Conservation (phyloP, 2,329 filamentous ascomycete genomes). For the Cercospora berteroae region DNA sequence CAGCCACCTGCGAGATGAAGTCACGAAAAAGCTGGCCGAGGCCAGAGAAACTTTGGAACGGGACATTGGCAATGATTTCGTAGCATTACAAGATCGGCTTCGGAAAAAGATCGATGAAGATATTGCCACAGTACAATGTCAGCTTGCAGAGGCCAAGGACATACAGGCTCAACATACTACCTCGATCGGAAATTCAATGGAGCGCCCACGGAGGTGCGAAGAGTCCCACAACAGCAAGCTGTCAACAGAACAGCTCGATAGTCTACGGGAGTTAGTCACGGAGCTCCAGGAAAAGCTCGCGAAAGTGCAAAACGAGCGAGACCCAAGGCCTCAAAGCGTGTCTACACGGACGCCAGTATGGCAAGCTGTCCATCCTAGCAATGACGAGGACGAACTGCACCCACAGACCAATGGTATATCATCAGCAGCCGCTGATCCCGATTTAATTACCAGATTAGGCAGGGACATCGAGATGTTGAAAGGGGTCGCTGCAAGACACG, state of each 20-base stretch:
- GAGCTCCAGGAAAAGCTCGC: not conserved
- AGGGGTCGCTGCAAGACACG: not conserved
- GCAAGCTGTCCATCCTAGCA: slow-evolving; percentile 3
- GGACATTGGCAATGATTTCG: not conserved
- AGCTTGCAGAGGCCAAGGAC: not conserved
- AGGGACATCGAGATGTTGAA: slow-evolving; percentile 10
- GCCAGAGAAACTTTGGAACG: not conserved
- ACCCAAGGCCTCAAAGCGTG: not conserved
- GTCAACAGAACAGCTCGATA: not conserved
- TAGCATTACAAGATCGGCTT: not conserved
- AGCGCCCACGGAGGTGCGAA: slow-evolving; percentile 7
- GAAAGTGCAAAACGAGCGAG: not conserved
- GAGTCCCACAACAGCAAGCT: not conserved
- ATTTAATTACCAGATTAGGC: not conserved
- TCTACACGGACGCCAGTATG: not conserved
- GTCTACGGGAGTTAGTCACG: not conserved
- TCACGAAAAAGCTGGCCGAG: not conserved
- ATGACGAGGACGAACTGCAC: not conserved
- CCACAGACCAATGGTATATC: not conserved
- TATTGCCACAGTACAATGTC: not conserved
- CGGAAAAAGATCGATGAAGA: not conserved
- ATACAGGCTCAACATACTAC: not conserved
- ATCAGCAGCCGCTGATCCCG: not conserved
- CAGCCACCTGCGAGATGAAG: not conserved
- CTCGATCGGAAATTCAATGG: slow-evolving; percentile 7